These are phyloP conservation scores for Cytospora schulzeri DNA, from an alignment of 2,329 filamentous ascomycete species.

Conservation along the genomic window DNA sequence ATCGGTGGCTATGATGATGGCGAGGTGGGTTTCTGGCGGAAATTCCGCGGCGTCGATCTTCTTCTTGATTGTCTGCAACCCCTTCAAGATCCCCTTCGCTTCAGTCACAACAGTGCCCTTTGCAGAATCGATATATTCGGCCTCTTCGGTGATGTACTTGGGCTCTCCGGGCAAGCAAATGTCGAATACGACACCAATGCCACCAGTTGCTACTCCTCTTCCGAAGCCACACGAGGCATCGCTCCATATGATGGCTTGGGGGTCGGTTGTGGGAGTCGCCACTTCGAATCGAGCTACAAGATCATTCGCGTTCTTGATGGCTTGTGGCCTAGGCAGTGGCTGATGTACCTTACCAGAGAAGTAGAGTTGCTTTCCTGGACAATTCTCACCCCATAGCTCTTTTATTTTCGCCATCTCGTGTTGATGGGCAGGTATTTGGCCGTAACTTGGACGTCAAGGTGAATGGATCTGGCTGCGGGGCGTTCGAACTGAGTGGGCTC, in stretches of 20 bases:
- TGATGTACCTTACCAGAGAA: neutral
- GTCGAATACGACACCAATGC: neutral
- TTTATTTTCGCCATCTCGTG: neutral
- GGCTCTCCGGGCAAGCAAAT: neutral
- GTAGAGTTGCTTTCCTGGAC: neutral
- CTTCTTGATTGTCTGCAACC: neutral
- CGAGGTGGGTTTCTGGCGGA: neutral
- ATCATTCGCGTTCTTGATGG: neutral
- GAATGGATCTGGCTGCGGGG: neutral
- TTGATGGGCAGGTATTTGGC: neutral
- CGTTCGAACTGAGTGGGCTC: no score
- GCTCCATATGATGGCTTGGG: neutral
- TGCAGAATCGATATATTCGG: neutral
- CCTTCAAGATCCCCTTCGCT: neutral
- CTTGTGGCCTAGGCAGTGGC: neutral
- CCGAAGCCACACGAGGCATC: neutral
- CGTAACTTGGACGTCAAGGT: neutral
- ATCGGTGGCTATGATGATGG: neutral
- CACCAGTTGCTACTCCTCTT: neutral
- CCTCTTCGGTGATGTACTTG: neutral
- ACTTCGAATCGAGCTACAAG: neutral
- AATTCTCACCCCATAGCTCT: neutral
- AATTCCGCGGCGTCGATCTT: neutral
- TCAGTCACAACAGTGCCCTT: neutral
- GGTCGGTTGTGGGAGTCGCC: neutral